Evolutionary conservation across 371 early-diverging fungal species (phyloP), one percentile per base, ranked within the genome.

Genomic region (Phascolomyces articulosus): DNA sequence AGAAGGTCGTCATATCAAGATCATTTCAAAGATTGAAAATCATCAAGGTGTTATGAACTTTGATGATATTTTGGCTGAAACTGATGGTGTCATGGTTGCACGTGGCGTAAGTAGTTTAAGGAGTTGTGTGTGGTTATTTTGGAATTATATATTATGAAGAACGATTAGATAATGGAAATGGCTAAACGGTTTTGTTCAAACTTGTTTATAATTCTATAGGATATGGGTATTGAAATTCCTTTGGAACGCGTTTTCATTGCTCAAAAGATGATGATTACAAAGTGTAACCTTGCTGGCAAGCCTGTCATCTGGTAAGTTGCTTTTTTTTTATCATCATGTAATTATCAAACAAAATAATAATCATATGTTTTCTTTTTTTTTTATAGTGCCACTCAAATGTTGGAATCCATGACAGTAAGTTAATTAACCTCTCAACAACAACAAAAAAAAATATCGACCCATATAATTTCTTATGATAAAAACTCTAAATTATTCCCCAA

Each of bases 31-130:
- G 87, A 96, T 97, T 67, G 99, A 99, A 83, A 95, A 92, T 65
- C 90, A 93, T 69, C 93, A 96, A 84, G 99, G 96, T 58, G 90
- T 99, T 29, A 84, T 89, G 65, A 99, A 99, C 85, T 94, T 99
- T 87, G 95, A 96, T 72, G 97, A 96, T 66, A 99, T 99, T 67
- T 81, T 98, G 44, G 79, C 71, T 47, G 98, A 88, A 48, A 91
- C 98, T 8, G 99, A 99, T 83, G 99, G 98, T 67, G 90, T 99
- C 62, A 99, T 99, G 99, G 93, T 99, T 62, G 99, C 99, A 27
- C 91, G 99, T 75, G 99, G 99, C 54, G 63, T 63, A 63, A 55
- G 55, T 55, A n/a, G n/a, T 44, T n/a, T n/a, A 44, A 44, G 44
- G 44, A 16, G 44, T 29, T 23, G 9, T 40, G 4, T n/a, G 20